phyloP scores from a whole-genome alignment of 768 basidiomycete genomes.

The Leucosporidium scottii region DNA sequence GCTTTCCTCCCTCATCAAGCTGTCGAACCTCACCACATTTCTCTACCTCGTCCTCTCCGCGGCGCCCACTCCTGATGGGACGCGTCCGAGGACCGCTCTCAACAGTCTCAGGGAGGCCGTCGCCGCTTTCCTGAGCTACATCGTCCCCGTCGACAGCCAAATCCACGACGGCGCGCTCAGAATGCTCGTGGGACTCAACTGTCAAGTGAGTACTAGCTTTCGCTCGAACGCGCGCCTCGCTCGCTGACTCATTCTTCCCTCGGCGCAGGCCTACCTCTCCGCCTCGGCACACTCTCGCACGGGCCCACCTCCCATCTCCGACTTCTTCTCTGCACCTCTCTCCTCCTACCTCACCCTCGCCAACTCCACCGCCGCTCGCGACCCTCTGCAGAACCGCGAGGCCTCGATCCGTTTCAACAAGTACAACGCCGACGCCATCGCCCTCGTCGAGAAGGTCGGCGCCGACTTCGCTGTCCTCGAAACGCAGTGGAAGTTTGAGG shows the following conservation, averaged over 20 bases:
- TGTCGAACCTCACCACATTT: background rate
- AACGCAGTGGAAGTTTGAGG: background rate
- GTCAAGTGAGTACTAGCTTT: background rate
- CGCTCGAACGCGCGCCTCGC: no score
- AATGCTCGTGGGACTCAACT: background rate
- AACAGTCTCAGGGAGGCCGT: background rate
- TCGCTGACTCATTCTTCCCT: background rate
- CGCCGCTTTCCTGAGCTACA: background rate
- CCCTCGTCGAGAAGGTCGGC: background rate
- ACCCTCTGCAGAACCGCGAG: background rate
- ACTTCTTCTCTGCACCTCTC: background rate
- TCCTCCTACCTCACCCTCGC: background rate
- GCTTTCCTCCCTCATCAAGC: background rate
- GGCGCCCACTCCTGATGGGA: background rate
- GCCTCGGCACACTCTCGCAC: background rate
- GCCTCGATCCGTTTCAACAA: background rate
- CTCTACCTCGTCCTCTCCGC: constrained; percentile 6
- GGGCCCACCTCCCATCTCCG: background rate
- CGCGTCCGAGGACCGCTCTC: background rate
- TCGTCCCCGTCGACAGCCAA: background rate
- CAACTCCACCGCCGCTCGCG: background rate
- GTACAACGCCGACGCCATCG: background rate
- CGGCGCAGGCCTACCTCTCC: constrained; percentile 1
- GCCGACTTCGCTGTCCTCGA: background rate
- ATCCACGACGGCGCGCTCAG: background rate